These are phyloP conservation scores for Porcisia hertigi DNA, from an alignment of 208 protist genomes.

Conservation along the genomic window DNA sequence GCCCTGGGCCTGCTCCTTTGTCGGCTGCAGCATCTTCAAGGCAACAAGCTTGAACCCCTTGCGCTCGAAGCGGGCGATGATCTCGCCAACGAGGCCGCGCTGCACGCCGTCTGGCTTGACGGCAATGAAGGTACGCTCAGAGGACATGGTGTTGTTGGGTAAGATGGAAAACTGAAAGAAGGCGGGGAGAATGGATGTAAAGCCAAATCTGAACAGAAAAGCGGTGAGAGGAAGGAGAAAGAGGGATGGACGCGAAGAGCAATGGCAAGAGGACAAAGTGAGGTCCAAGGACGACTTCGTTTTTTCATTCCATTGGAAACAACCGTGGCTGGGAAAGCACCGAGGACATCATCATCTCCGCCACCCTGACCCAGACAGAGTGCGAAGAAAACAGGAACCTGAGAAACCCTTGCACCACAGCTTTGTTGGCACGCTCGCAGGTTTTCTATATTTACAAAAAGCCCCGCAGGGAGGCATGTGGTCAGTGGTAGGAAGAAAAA, in stretches of 20 bases:
- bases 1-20: constrained; percentile 79
- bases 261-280: neutral
- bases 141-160: constrained; percentile 42
- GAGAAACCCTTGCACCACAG: neutral
- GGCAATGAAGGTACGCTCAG: constrained; percentile 96
- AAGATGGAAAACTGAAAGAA: neutral
- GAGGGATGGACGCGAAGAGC: constrained; percentile 4
- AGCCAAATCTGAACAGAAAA: neutral
- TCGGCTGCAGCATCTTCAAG: constrained; percentile 92
- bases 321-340: neutral
- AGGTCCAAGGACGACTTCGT: neutral
- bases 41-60: constrained; percentile 96
- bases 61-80: constrained; percentile 95
- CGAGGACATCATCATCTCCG: neutral
- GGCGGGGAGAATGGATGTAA: no score
- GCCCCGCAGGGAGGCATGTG: neutral
- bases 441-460: neutral
- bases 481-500: constrained; percentile 2
- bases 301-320: neutral
- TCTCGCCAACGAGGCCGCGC: constrained; percentile 93
- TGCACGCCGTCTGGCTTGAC: constrained; percentile 96
- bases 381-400: neutral
- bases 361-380: neutral
- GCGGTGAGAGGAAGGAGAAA: neutral
- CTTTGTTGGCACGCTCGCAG: neutral